Evolutionary conservation across 1,284 basidiomycete genomes (phyloP), one percentile per base, ranked within the genome.

Genomic region (Stereum hirsutum): DNA sequence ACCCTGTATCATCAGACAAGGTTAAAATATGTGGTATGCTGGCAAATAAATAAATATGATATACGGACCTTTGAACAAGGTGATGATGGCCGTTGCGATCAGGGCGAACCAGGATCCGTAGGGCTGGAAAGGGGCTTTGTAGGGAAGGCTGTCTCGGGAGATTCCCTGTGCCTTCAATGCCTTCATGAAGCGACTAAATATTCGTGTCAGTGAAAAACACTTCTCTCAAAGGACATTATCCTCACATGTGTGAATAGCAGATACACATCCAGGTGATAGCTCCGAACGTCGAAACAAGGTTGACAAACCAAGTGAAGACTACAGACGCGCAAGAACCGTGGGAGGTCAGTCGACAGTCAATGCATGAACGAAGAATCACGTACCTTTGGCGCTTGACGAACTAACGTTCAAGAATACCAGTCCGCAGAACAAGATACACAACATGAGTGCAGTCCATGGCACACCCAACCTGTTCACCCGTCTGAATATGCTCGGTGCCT

Each of bases 211-310:
- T 21, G 24, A 19, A 26, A 33, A 33, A 20, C 27, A 21, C 42
- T 34, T 27, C 39, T 19, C 45, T 32, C 15, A 5, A 10, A 23
- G 19, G 21, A 8, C 20, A 27, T 26, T 27, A 39, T 3, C 56
- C 69, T 47, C 55, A 78, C 74, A 87, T 75, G 61, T 88, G 84
- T 8, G 75, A 74, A 38, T 71, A 75, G 33, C 74, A 60, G 46
- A 89, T 87, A 19, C 69, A 75, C 68, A 88, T 77, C 82, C 84
- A 86, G 6, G 81, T 83, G 17, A 83, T 65, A 20, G 79, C 75
- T 34, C 83, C 84, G 52, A 81, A 81, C 35, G 78, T 77, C 6
- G 78, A 76, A 31, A 83, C 78, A 37, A 83, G 58, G 50, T 78
- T 78, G 24, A 81, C 77, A 52, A 89, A 87, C 72, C 80, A 89